phyloP scores from a whole-genome alignment of 345 rosid species.

The Physaria fendleri region DNA sequence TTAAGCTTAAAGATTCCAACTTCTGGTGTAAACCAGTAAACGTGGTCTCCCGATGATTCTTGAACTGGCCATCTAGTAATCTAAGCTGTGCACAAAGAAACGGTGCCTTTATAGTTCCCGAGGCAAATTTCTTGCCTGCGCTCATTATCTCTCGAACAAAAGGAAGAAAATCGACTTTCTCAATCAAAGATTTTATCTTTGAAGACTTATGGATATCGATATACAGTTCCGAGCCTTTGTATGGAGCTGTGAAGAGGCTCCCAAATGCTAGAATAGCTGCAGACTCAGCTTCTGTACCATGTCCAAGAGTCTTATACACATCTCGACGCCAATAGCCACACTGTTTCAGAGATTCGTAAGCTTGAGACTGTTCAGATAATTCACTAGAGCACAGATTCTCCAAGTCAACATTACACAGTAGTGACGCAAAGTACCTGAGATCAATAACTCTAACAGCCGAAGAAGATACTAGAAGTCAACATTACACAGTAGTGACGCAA shows the following conservation, averaged over 20 bases:
- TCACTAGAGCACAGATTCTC: conserved; percentile 41
- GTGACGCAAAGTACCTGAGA: conserved; percentile 67
- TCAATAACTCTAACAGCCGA: conserved; percentile 56
- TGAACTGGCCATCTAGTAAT: conserved; percentile 91
- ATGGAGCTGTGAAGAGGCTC: conserved; percentile 76
- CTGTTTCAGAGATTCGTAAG: conserved; percentile 47
- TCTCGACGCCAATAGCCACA: conserved; percentile 62
- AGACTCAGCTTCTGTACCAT: conserved; percentile 57
- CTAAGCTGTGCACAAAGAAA: conserved; percentile 90
- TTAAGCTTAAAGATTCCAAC: conserved; percentile 47
- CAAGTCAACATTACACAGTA: conserved; percentile 54
- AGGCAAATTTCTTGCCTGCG: conserved; percentile 54
- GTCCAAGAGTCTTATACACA: conserved; percentile 62
- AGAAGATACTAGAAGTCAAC: conserved; percentile 52
- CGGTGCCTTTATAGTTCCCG: conserved; percentile 49
- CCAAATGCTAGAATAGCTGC: conserved; percentile 75
- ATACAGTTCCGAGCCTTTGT: conserved; percentile 65
- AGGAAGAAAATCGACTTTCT: conserved; percentile 60
- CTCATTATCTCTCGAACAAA: conserved; percentile 64
- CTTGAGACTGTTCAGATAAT: conserved; percentile 21
- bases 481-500: conserved; percentile 66
- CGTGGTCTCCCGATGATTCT: conserved; percentile 73
- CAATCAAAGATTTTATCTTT: conserved; percentile 47
- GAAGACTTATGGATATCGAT: conserved; percentile 50
- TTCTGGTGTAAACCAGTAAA: conserved; percentile 56